Conservation (phyloP, 805 yeast species). For the Starmerella bombicola region DNA sequence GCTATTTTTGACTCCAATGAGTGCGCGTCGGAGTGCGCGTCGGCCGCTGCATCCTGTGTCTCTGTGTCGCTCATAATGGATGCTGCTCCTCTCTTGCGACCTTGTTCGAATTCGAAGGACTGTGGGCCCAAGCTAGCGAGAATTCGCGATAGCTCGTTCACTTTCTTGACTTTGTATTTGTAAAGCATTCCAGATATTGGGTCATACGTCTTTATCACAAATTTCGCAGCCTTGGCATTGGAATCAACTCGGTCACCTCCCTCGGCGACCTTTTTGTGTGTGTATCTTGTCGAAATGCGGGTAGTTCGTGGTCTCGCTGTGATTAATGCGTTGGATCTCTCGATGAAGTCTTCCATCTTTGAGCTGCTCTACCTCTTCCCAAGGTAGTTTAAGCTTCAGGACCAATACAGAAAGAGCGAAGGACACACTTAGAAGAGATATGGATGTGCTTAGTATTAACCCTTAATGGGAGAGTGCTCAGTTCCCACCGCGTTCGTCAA, state of each 20-base stretch:
- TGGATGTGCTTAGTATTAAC: no score
- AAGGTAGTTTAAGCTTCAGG: no score
- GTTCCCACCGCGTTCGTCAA: no score
- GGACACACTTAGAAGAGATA: no score
- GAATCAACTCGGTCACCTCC: constrained; percentile 24
- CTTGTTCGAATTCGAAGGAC: constrained; percentile 21
- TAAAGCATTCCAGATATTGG: constrained; percentile 51
- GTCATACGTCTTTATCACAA: constrained; percentile 50
- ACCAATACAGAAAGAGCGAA: neutral
- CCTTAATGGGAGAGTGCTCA: no score
- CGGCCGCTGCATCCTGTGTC: constrained; percentile 14
- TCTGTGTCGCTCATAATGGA: constrained; percentile 25
- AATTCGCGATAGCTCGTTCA: constrained; percentile 62
- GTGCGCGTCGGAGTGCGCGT: no score
- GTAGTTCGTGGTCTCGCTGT: constrained; percentile 35
- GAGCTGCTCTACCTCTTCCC: no score
- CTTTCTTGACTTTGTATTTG: constrained; percentile 44
- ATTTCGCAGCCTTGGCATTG: constrained; percentile 27
- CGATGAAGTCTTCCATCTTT: constrained; percentile 36
- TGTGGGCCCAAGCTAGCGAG: constrained; percentile 54
- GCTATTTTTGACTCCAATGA: no score
- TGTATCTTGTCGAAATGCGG: constrained; percentile 29
- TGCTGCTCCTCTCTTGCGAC: constrained; percentile 25
- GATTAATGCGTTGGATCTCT: constrained; percentile 33
- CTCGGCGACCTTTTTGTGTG: constrained; percentile 25